Conservation (phyloP, 2,329 filamentous ascomycete genomes). For the Cyphellophora attinorum region DNA sequence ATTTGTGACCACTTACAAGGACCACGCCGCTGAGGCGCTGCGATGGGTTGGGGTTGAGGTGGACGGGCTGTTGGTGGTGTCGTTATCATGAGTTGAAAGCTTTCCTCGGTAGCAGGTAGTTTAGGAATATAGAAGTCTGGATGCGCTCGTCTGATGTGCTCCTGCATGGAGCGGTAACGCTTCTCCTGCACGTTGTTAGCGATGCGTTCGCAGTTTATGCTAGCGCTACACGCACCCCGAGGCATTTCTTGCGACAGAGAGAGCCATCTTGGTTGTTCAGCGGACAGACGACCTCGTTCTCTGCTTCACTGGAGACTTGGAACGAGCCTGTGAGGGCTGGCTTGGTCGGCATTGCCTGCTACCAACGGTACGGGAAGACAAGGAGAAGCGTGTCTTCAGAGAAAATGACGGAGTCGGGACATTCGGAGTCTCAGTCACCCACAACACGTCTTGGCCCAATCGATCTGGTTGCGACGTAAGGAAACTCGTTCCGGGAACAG, state of each 20-base stretch:
- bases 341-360: constrained; percentile 71
- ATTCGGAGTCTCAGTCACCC: not conserved
- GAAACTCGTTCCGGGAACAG: constrained; percentile 1
- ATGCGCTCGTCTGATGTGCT: constrained; percentile 95
- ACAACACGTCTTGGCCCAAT: constrained; percentile 1
- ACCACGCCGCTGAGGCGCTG: constrained; percentile 13
- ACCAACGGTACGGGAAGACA: too few relatives aligned
- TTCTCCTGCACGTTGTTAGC: constrained; percentile 60
- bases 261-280: constrained; percentile 93
- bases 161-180: constrained; percentile 96
- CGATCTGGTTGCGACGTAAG: not conserved
- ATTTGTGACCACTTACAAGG: constrained; percentile 14
- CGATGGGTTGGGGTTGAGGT: constrained; percentile 19
- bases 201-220: too few relatives aligned
- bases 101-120: constrained; percentile 94
- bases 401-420: not conserved
- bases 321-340: constrained; percentile 81
- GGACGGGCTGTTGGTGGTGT: constrained; percentile 69
- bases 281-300: constrained; percentile 94
- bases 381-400: not conserved
- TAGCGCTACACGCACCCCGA: constrained; percentile 63
- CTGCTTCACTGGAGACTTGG: constrained; percentile 72
- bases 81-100: constrained; percentile 93
- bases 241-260: constrained; percentile 92
- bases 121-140: constrained; percentile 96